phyloP scores from a whole-genome alignment of 2,329 filamentous ascomycete genomes.

The Sphaerulina musiva region DNA sequence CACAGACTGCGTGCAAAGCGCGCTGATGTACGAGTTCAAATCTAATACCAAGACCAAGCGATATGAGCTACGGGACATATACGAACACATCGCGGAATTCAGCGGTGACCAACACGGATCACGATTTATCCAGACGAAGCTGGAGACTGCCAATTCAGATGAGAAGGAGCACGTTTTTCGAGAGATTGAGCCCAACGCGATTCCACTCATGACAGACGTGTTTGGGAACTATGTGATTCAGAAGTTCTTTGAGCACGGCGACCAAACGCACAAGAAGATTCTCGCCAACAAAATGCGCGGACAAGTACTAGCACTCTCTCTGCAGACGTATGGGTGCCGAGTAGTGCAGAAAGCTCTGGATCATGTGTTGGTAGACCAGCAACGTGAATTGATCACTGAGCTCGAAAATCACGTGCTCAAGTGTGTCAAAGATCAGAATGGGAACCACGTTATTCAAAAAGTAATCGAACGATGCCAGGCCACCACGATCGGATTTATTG shows the following conservation, averaged over 20 bases:
- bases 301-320: constrained; percentile 70
- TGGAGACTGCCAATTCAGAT: constrained; percentile 88
- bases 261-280: constrained; percentile 83
- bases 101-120: constrained; percentile 94
- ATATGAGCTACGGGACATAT: constrained; percentile 84
- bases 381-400: constrained; percentile 75
- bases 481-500: constrained; percentile 76
- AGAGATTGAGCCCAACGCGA: constrained; percentile 75
- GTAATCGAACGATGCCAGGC: constrained; percentile 75
- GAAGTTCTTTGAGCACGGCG: constrained; percentile 94
- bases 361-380: constrained; percentile 85
- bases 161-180: constrained; percentile 87
- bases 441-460: constrained; percentile 95
- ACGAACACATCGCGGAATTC: constrained; percentile 82
- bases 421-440: constrained; percentile 80
- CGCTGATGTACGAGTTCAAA: constrained; percentile 72
- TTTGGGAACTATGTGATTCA: constrained; percentile 99
- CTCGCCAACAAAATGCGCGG: constrained; percentile 82
- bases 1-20: constrained; percentile 59
- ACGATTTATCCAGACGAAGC: constrained; percentile 87
- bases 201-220: constrained; percentile 90
- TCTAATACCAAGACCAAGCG: constrained; percentile 63
- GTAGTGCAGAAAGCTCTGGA: constrained; percentile 96
- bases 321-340: constrained; percentile 87
- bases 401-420: constrained; percentile 68